Evolutionary conservation across 23 red algal species (phyloP), one percentile per base, ranked within the genome.

Genomic region (Gracilaria gracilis): DNA sequence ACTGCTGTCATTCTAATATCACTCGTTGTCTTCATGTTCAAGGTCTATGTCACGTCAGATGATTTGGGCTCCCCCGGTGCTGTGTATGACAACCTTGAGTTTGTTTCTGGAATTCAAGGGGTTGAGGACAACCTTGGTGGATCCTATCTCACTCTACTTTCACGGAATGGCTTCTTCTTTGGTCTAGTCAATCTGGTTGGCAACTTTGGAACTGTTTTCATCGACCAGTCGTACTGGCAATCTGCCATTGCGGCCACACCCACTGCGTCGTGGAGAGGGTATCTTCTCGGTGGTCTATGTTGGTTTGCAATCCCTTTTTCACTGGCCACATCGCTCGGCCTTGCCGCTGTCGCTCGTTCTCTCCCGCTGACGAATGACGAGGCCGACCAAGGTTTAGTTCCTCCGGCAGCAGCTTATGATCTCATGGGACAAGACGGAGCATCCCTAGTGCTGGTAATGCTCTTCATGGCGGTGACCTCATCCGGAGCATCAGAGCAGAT

Each of bases 301-400:
- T 97, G 95, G 95, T 93, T 97, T 93, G 84, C 95, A 14, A 97
- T 93, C 44, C 95, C 95, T 31, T 97, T 92, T 86, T 80, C 86
- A n/a, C 62, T 97, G 58, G 90, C 95, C 5, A 90, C 95, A 2
- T 84, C 95, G 7, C 89, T 88, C 20, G 95, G 95, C 27, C 86
- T 97, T 0, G 86, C 90, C 1, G 83, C 81, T 29, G 86, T 93
- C 0, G 95, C 95, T 17, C 80, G 54, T 28, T 91, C 90, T 15
- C 88, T 97, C 16, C 90, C 90, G 11, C 40, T 97, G 4, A 81
- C 90, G 11, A 83, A 75, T 28, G 59, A 57, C 2, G 85, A 97
- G 47, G 95, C 84, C 5, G 84, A 88, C 13, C 61, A 65, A 33
- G 95, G 95, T 23, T 79, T 95, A 35, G 85, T 91, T 32, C 93